Evolutionary conservation across 1,139 yeast genomes (phyloP).

Genomic region (Diutina ranongensis): DNA sequence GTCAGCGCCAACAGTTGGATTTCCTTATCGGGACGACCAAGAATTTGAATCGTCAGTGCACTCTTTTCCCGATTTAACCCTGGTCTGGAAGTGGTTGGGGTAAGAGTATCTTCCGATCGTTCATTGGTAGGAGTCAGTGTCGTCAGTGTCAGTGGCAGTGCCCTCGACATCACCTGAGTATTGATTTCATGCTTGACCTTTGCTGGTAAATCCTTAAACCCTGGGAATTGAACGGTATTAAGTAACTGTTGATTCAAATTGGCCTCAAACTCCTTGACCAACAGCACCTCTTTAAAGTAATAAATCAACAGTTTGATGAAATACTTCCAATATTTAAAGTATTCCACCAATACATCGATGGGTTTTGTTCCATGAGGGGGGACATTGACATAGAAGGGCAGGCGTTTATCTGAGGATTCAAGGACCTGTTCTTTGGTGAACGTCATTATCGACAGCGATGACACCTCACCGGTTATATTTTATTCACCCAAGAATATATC

Average conservation of each 20-base stretch:
- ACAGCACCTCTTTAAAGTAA: slow-evolving; percentile 50
- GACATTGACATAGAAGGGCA: slow-evolving; percentile 30
- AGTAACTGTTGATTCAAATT: slow-evolving; percentile 53
- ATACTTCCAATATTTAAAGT: slow-evolving; percentile 64
- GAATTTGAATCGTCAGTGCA: not conserved
- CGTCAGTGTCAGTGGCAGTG: not conserved
- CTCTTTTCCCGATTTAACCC: not conserved
- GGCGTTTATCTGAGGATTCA: slow-evolving; percentile 23
- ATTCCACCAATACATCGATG: slow-evolving; percentile 37
- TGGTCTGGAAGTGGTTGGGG: not conserved
- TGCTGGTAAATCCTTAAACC: slow-evolving; percentile 25
- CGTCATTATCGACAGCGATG: not conserved
- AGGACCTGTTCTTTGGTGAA: slow-evolving; percentile 21
- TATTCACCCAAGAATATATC: no score
- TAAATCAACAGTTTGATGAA: slow-evolving; percentile 49
- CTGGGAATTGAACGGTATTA: slow-evolving; percentile 49
- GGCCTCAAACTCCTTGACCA: slow-evolving; percentile 60
- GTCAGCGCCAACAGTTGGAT: not conserved
- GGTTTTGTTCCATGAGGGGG: slow-evolving; percentile 34
- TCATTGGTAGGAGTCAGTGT: slow-evolving; percentile 1
- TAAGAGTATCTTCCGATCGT: not conserved
- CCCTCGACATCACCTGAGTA: not conserved
- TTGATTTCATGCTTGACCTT: slow-evolving; percentile 4
- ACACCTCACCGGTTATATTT: no score
- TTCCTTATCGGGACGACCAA: not conserved